Conservation (phyloP, 768 basidiomycete species). For the Leccinum barrowsii region DNA sequence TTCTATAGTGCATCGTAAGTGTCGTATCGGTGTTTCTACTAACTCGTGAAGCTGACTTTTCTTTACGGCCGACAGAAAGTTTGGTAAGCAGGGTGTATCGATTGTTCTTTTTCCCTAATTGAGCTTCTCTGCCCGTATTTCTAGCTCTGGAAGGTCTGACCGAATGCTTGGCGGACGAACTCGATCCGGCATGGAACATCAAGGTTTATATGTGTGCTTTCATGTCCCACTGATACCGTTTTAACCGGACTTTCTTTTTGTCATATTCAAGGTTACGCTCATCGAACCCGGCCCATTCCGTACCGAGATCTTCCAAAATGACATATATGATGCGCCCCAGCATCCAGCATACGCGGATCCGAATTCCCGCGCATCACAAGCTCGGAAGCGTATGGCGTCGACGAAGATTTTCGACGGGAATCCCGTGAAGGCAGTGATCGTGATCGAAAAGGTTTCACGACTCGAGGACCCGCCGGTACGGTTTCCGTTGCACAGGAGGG, state of each 20-base stretch:
- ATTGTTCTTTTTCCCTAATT: background rate
- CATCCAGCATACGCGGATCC: slow-evolving; percentile 22
- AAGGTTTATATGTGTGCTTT: slow-evolving; percentile 7
- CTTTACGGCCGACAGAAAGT: slow-evolving; percentile 9
- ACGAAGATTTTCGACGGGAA: slow-evolving; percentile 10
- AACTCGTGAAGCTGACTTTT: background rate
- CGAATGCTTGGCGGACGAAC: slow-evolving; percentile 10
- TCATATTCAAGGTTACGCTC: slow-evolving; percentile 12
- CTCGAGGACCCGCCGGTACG: slow-evolving; percentile 18
- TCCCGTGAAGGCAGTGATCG: slow-evolving; percentile 8
- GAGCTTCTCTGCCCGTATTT: background rate
- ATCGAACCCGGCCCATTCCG: slow-evolving; percentile 17
- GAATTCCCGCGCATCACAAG: background rate
- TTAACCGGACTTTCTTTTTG: background rate
- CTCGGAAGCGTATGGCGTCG: background rate
- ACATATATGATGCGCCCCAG: background rate
- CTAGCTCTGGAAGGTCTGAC: slow-evolving; percentile 19
- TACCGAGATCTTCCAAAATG: slow-evolving; percentile 6
- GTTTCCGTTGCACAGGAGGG: slow-evolving; percentile 9
- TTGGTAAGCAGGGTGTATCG: slow-evolving; percentile 8
- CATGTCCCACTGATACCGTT: background rate
- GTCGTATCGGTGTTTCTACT: background rate
- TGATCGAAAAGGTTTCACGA: slow-evolving; percentile 12
- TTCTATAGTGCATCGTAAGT: slow-evolving; percentile 30
- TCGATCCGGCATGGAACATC: slow-evolving; percentile 20